Evolutionary conservation across 495 filamentous ascomycete genomes (phyloP), one percentile per base, ranked within the genome.

Genomic region (Hypoxylon trugodes): DNA sequence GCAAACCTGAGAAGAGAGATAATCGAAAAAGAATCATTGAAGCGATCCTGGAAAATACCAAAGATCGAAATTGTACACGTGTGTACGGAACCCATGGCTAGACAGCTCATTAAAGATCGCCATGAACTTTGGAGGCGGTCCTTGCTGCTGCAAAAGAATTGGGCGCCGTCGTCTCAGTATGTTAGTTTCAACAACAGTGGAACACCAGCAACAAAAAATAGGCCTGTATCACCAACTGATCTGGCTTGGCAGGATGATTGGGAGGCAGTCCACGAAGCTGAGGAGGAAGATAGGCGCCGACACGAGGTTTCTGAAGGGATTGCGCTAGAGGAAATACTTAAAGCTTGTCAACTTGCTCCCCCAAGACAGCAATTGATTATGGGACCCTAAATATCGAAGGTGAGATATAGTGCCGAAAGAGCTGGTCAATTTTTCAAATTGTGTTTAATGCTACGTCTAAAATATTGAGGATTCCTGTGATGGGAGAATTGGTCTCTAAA

Each of bases 41-140:
- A 10, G 16, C n/a, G 10, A 8, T 15, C 36, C 5, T 42, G 37
- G 36, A 22, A 54, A 16, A 54, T 32, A 42, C 50, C 50, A 12
- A 33, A 5, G 24, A n/a, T 54, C 13, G 50, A 54, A 43, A 21
- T 41, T n/a, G 50, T 54, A 28, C 50, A 54, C 16, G 7, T 54
- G 24, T 42, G 50, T 25, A 42, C 24, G 9, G 50, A 54, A 21
- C 13, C 8, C n/a, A 7, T 22, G 13, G 50, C 37, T n/a, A 42
- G 9, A 41, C 15, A 9, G 5, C n/a, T 54, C n/a, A 22, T 41
- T 8, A 3, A 42, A 3, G 13, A 42, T 10, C 50, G 50, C 6
- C 37, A 41, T n/a, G 24, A 33, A 7, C 9, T 42, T 15, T 54
- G 50, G 50, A 22, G 43, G 4, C 0, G 28, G 1, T 40, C 24